Conservation (phyloP, 352 stramenopile species). For the Phytopythium chamaehyphon region DNA sequence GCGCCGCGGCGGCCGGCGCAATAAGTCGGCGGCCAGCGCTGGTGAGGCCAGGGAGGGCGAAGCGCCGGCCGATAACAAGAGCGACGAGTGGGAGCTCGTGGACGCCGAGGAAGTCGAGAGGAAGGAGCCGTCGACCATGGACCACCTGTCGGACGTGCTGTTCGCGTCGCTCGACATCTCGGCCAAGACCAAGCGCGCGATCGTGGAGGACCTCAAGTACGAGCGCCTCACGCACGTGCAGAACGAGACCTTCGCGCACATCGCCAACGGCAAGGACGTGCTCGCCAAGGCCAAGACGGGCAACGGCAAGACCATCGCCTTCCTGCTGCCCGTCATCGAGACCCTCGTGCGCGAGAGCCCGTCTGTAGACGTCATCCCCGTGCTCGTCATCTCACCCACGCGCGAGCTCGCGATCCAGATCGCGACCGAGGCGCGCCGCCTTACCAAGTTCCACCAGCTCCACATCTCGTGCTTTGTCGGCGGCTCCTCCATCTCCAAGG, state of each 20-base stretch:
- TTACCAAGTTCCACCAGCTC: constrained; percentile 85
- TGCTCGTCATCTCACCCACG: constrained; percentile 94
- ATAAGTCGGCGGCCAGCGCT: constrained; percentile 12
- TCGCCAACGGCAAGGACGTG: constrained; percentile 83
- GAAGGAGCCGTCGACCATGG: constrained; percentile 19
- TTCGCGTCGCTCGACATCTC: constrained; percentile 60
- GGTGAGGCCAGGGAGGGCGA: background rate
- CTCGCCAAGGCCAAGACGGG: constrained; percentile 90
- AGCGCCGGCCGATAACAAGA: background rate
- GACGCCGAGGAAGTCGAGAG: constrained; percentile 6
- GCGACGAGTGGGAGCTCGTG: constrained; percentile 6
- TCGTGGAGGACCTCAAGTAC: constrained; percentile 83
- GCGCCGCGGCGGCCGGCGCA: constrained; percentile 44
- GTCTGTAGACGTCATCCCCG: constrained; percentile 78
- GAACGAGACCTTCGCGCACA: constrained; percentile 73
- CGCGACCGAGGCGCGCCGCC: constrained; percentile 76
- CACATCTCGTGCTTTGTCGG: constrained; percentile 72
- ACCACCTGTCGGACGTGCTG: constrained; percentile 54
- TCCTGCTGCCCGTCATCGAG: constrained; percentile 77
- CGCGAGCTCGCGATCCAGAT: constrained; percentile 96
- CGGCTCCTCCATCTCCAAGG: constrained; percentile 87
- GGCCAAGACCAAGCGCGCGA: constrained; percentile 51
- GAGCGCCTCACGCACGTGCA: constrained; percentile 89
- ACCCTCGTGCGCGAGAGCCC: constrained; percentile 61
- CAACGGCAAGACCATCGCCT: constrained; percentile 90